Conservation (phyloP, 257 asterid species). For the Solanum sitiens region DNA sequence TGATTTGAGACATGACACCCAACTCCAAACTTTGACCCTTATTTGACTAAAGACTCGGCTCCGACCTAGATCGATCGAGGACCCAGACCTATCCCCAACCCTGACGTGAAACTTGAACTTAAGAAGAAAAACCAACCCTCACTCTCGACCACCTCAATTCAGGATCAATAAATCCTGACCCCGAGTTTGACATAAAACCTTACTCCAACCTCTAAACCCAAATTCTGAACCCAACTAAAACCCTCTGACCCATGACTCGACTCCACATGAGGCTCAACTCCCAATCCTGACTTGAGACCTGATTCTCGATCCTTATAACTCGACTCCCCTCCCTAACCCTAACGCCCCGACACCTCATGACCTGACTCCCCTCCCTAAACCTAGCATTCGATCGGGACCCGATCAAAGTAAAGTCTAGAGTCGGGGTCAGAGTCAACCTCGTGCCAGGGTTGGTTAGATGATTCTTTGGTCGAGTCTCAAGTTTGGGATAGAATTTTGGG, state of each 20-base stretch:
- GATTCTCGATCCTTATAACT: too few species aligned
- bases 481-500: neutral
- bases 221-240: too few species aligned
- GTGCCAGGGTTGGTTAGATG: neutral
- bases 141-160: neutral
- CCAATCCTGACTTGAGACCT: neutral
- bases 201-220: neutral
- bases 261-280: neutral
- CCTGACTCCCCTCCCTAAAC: neutral
- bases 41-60: neutral
- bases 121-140: neutral
- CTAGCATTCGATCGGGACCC: too few species aligned
- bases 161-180: too few species aligned
- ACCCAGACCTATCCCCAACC: neutral
- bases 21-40: neutral
- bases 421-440: neutral
- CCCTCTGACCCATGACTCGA: neutral
- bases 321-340: neutral
- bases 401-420: neutral
- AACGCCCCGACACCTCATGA: neutral
- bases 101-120: neutral
- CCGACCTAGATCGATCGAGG: fast-evolving
- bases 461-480: too few species aligned
- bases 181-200: neutral
- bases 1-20: neutral